Evolutionary conservation across 495 filamentous ascomycete species (phyloP), one percentile per base, ranked within the genome.

Genomic region (Annulohypoxylon stygium): DNA sequence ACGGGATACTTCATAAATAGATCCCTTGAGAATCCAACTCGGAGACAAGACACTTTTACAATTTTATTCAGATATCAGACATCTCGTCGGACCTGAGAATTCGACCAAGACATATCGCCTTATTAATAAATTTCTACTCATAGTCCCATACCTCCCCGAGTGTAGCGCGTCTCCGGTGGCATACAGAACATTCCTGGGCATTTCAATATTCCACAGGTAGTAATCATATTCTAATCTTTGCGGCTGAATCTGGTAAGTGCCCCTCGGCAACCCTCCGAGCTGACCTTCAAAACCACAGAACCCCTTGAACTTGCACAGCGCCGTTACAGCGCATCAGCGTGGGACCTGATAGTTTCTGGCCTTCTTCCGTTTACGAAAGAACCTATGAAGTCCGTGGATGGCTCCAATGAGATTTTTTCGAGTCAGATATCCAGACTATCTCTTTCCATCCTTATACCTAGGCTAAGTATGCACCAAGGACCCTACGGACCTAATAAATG

Each of bases 191-290:
- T 47, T 47, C 55, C 55, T 59, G 23, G 26, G 33, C n/a, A 16
- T n/a, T 65, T 59, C 71, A 30, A 30, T 30, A 74, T 74, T 74
- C 71, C 62, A 74, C 30, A 3, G 20, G 20, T 23, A 41, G 37
- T n/a, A 43, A 11, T 61, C 55, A 48, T 45, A 60, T 63, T 65
- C n/a, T 37, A n/a, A 34, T 57, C 30, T 34, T 50, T 75, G 72
- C 64, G 72, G 67, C 67, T 75, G 72, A 75, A 67, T 70, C 55
- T 60, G 58, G 58, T 23, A 55, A 71, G 23, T 57, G 50, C 41
- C 63, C 63, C 50, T 64, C 58, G 51, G 67, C 33, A 75, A 18
- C 59, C 33, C 57, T 43, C 58, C 59, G 67, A 61, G 47, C 51
- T 33, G 43, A 47, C 16, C 43, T 47, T 20, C 20, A 47, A 47